A percentile compares a stretch with the other conserved stretches of the same genome.
Evolutionary conservation across 2,329 filamentous ascomycete genomes (phyloP).

Genomic region (Xylaria hypoxylon): DNA sequence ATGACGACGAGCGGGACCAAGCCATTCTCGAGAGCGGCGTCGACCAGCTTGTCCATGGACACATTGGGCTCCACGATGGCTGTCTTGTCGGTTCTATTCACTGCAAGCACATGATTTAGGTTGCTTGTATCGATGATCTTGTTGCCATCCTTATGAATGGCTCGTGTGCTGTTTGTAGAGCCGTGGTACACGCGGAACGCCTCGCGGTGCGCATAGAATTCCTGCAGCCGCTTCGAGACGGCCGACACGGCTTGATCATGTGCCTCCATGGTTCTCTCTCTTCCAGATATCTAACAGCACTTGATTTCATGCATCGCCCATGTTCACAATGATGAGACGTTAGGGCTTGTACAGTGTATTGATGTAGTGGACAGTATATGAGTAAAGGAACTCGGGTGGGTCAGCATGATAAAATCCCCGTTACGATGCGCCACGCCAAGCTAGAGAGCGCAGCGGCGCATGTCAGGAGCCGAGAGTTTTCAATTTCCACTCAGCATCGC

Average conservation of each 20-base stretch:
- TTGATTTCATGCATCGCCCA: constrained; percentile 4
- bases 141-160: constrained; percentile 59
- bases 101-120: constrained; percentile 70
- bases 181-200: constrained; percentile 83
- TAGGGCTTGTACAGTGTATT: background rate
- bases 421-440: background rate
- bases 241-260: constrained; percentile 59
- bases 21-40: constrained; percentile 65
- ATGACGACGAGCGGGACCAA: constrained; percentile 75
- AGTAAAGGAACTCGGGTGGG: constrained; percentile 10
- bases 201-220: constrained; percentile 57
- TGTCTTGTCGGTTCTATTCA: constrained; percentile 65
- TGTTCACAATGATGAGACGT: background rate
- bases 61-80: constrained; percentile 78
- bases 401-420: background rate
- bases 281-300: background rate
- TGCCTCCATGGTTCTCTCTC: constrained; percentile 53
- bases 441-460: background rate
- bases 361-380: background rate
- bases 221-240: constrained; percentile 58
- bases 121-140: constrained; percentile 75
- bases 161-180: constrained; percentile 80
- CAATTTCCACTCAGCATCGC: too few species aligned
- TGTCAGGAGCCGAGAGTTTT: too few species aligned
- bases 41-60: constrained; percentile 72